phyloP scores from a whole-genome alignment of 2,329 filamentous ascomycete species.

The Drechslerella coelobrocha region DNA sequence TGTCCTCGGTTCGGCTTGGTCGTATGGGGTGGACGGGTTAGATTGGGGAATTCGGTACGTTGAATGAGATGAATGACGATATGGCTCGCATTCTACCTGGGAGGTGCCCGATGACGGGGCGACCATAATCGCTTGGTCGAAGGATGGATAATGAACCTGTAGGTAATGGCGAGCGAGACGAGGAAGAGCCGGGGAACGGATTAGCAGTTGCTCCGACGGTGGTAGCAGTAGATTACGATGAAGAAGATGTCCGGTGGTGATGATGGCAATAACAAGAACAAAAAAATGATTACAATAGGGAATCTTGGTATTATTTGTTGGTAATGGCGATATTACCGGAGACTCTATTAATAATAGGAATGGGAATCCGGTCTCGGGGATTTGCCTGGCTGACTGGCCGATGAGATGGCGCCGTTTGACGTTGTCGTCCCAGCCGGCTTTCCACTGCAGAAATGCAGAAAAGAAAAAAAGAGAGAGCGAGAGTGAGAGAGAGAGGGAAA shows the following conservation, averaged over 20 bases:
- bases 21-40: slow-evolving; percentile 45
- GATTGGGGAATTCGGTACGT: slow-evolving; percentile 45
- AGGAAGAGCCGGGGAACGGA: slow-evolving; percentile 9
- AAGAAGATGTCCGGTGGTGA: neutral
- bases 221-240: slow-evolving; percentile 1
- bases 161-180: neutral
- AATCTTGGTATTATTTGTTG: slow-evolving; percentile 10
- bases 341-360: no score
- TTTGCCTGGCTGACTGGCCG: neutral
- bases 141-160: slow-evolving; percentile 47
- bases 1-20: slow-evolving; percentile 45
- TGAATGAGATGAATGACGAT: slow-evolving; percentile 41
- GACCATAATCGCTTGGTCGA: slow-evolving; percentile 51
- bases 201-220: slow-evolving; percentile 15
- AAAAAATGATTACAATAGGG: neutral
- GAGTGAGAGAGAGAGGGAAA: slow-evolving; percentile 8
- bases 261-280: neutral
- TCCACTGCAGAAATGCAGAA: slow-evolving; percentile 27
- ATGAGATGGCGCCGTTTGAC: slow-evolving; percentile 25
- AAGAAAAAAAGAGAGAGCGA: slow-evolving; percentile 3
- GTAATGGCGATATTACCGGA: no score
- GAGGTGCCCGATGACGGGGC: slow-evolving; percentile 47
- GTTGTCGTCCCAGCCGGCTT: slow-evolving; percentile 33
- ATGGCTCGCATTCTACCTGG: slow-evolving; percentile 51
- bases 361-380: neutral